These are phyloP conservation scores for Acanthamoeba royreba DNA, from an alignment of 208 protist species.

Conservation along the genomic window DNA sequence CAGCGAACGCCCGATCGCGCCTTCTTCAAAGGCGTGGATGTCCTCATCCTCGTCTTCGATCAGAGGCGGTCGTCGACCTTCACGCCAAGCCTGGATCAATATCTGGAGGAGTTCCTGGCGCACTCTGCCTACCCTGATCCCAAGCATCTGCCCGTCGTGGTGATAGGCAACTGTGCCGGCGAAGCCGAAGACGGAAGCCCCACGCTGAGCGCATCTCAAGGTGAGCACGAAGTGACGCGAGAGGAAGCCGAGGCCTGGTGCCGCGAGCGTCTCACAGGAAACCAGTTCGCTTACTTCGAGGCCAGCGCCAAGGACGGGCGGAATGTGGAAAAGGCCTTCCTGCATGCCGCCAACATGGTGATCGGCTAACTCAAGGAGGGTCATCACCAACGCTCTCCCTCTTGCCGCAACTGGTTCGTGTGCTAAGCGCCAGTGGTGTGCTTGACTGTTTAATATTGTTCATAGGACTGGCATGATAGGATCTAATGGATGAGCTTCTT, in stretches of 20 bases:
- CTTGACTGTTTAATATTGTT: background rate
- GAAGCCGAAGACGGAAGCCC: background rate
- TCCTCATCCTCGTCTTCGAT: background rate
- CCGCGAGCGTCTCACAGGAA: background rate
- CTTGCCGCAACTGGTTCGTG: no score
- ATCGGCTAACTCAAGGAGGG: no score
- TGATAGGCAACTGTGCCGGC: background rate
- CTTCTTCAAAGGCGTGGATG: background rate
- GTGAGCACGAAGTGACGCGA: background rate
- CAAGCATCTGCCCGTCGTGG: background rate
- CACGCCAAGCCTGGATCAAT: background rate
- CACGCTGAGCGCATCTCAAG: no score
- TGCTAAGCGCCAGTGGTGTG: no score
- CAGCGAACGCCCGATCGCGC: background rate
- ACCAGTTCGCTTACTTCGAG: background rate
- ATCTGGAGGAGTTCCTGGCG: background rate
- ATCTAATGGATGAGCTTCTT: background rate
- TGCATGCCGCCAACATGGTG: background rate
- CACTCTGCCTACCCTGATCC: background rate
- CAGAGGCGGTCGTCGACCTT: background rate
- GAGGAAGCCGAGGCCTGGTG: background rate
- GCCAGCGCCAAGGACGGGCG: background rate
- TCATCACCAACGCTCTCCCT: no score
- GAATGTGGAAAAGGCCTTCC: background rate
- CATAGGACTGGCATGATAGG: background rate